phyloP scores from a whole-genome alignment of 225 moss, liverwort and hornwort species.

The Pseudisothecium myosuroides region DNA sequence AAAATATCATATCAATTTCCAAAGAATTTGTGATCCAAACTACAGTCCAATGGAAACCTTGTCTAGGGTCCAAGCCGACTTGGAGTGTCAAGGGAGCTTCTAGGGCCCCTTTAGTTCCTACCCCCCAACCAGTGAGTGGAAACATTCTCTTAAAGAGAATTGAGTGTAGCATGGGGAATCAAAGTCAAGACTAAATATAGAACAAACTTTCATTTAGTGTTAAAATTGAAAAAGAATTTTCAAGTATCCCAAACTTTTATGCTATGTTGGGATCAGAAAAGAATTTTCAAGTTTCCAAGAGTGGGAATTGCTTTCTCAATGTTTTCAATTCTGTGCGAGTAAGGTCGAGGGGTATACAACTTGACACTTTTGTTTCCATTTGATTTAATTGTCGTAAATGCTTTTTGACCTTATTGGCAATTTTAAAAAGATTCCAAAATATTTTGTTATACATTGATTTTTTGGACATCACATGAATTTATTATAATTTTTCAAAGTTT shows the following conservation, averaged over 20 bases:
- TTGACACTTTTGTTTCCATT: neutral
- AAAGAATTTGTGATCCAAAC: too few species aligned
- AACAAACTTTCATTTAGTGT: neutral
- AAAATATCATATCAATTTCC: too few species aligned
- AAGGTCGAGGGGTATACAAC: fast-evolving
- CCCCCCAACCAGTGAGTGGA: too few species aligned
- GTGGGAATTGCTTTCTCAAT: neutral
- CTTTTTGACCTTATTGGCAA: neutral
- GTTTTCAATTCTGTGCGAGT: neutral
- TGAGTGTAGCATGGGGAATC: neutral
- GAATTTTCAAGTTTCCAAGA: neutral
- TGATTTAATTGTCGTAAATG: neutral
- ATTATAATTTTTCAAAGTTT: too few species aligned
- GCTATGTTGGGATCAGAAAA: neutral
- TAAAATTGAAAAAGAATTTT: too few species aligned
- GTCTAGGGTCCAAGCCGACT: too few species aligned
- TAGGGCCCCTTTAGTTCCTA: too few species aligned
- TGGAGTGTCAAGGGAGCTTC: too few species aligned
- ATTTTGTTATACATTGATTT: neutral
- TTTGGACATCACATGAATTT: too few species aligned
- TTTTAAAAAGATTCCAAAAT: neutral
- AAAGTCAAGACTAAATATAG: fast-evolving
- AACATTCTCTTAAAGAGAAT: neutral
- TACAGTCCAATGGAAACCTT: too few species aligned
- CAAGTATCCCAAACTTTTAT: neutral